Percentiles rank a stretch among this genome's conserved stretches.
phyloP scores from a whole-genome alignment of 2,329 filamentous ascomycete genomes.

The Cladosporium phlei region DNA sequence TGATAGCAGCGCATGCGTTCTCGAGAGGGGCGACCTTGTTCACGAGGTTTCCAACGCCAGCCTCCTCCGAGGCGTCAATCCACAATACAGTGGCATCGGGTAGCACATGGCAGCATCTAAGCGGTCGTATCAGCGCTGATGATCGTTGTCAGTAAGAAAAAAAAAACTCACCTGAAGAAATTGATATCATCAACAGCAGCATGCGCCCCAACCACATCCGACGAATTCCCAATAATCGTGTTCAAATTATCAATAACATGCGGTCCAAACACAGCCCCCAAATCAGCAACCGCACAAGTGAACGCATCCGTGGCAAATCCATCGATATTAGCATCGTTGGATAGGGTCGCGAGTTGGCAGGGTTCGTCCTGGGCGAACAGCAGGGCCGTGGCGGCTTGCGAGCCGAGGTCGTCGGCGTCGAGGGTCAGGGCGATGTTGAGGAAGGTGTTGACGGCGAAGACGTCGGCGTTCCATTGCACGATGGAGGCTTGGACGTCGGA shows the following conservation, averaged over 20 bases:
- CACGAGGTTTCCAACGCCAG: background rate
- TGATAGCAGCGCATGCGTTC: background rate
- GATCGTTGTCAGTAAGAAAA: too few species aligned
- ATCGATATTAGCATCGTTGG: background rate
- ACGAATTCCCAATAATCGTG: background rate
- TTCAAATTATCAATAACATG: background rate
- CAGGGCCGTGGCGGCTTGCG: background rate
- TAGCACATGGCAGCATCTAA: background rate
- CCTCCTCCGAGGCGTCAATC: background rate
- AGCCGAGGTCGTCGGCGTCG: background rate
- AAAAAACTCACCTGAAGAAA: too few species aligned
- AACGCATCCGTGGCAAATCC: background rate
- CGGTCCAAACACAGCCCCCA: background rate
- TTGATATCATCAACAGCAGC: background rate
- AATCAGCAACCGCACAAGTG: background rate
- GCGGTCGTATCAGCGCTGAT: too few species aligned
- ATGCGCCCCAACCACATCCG: background rate
- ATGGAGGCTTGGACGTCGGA: background rate
- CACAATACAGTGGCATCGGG: background rate
- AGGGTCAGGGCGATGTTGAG: slow-evolving; percentile 1
- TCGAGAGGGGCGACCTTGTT: background rate
- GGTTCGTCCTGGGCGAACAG: background rate
- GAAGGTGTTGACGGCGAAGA: background rate
- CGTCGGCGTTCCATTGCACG: background rate
- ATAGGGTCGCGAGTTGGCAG: background rate